phyloP scores from a whole-genome alignment of 768 basidiomycete species.

The Tylopilus subfusipes region DNA sequence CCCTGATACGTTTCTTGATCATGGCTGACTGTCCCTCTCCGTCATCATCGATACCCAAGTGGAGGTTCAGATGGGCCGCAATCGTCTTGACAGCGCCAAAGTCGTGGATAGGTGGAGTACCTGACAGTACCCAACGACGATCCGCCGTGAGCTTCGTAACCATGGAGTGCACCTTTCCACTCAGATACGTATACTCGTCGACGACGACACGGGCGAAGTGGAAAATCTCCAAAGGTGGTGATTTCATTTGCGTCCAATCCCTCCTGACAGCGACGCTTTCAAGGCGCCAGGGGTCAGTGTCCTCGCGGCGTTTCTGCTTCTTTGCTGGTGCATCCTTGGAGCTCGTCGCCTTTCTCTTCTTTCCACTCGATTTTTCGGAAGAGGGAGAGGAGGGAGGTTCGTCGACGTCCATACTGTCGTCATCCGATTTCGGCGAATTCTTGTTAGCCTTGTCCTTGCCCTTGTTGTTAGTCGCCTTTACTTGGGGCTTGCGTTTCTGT shows the following conservation, averaged over 20 bases:
- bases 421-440: conserved; percentile 37
- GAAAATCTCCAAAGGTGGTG: conserved; percentile 90
- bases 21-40: conserved; percentile 72
- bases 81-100: conserved; percentile 91
- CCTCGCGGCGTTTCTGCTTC: conserved; percentile 59
- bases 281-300: conserved; percentile 77
- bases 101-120: conserved; percentile 90
- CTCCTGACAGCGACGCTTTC: conserved; percentile 53
- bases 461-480: conserved; percentile 20
- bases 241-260: conserved; percentile 77
- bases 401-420: conserved; percentile 58
- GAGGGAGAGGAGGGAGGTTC: conserved; percentile 37
- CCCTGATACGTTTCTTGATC: conserved; percentile 75
- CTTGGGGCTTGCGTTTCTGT: conserved; percentile 29
- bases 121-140: conserved; percentile 93
- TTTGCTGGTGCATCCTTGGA: conserved; percentile 40
- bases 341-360: conserved; percentile 42
- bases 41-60: conserved; percentile 89
- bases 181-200: conserved; percentile 93
- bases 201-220: conserved; percentile 85
- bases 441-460: conserved; percentile 22
- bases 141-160: conserved; percentile 74
- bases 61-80: conserved; percentile 82
- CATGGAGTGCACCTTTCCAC: conserved; percentile 73
- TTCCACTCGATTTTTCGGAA: conserved; percentile 36